phyloP scores from a whole-genome alignment of 2,329 filamentous ascomycete genomes.

The Madurella fahalii region DNA sequence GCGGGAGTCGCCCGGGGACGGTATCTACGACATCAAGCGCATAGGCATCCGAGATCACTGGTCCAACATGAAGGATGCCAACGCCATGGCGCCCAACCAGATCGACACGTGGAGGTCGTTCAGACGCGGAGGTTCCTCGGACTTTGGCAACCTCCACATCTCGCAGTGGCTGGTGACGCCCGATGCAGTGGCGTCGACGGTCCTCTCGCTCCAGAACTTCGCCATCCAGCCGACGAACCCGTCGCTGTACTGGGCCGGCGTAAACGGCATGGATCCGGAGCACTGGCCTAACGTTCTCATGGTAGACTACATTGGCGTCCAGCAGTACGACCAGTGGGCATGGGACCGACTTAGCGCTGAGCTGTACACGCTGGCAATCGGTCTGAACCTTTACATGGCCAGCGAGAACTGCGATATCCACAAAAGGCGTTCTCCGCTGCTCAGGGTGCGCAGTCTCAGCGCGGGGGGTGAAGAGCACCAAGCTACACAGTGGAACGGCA shows the following conservation, averaged over 20 bases:
- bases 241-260: conserved; percentile 33
- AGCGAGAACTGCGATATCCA: conserved; percentile 33
- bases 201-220: conserved; percentile 26
- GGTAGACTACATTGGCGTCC: conserved; percentile 32
- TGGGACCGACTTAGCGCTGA: conserved; percentile 33
- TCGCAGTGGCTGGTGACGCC: conserved; percentile 33
- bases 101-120: conserved; percentile 20
- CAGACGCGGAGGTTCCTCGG: conserved; percentile 11
- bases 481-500: conserved; percentile 27
- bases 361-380: conserved; percentile 31
- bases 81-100: conserved; percentile 18
- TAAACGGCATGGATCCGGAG: conserved; percentile 21
- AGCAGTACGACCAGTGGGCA: conserved; percentile 23
- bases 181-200: conserved; percentile 26
- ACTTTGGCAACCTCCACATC: conserved; percentile 27
- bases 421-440: conserved; percentile 25
- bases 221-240: conserved; percentile 34
- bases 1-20: conserved; percentile 26
- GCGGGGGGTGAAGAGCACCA: not conserved
- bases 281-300: conserved; percentile 32
- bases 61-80: conserved; percentile 25
- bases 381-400: conserved; percentile 32
- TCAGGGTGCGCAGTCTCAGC: conserved; percentile 6
- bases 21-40: conserved; percentile 29
- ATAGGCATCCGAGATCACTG: conserved; percentile 30